Evolutionary conservation across 306 rosid species (phyloP).

Genomic region (Cicer chorassanicum): DNA sequence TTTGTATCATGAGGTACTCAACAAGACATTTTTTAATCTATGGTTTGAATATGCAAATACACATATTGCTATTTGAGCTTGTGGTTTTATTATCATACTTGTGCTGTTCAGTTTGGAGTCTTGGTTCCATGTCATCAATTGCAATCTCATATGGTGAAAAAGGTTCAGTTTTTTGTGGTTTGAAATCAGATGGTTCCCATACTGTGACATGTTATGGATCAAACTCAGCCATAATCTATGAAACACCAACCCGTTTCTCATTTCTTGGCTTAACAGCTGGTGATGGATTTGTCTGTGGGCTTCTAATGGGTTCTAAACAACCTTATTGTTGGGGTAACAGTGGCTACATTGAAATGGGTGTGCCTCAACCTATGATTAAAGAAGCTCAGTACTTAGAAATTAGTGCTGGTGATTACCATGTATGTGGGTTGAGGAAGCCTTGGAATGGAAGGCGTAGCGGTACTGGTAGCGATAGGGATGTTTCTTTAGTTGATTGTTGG

Average conservation of each 20-base stretch:
- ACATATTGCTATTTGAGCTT: conserved; percentile 25
- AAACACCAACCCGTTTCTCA: conserved; percentile 66
- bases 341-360: conserved; percentile 75
- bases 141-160: conserved; percentile 87
- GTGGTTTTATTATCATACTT: conserved; percentile 55
- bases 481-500: conserved; percentile 88
- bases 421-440: conserved; percentile 64
- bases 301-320: conserved; percentile 70
- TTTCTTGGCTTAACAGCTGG: conserved; percentile 83
- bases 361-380: conserved; percentile 79
- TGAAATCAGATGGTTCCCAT: conserved; percentile 86
- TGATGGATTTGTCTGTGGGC: conserved; percentile 92
- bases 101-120: conserved; percentile 59
- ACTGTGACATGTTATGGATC: conserved; percentile 79
- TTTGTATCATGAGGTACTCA: conserved; percentile 34
- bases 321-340: conserved; percentile 98
- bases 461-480: conserved; percentile 1
- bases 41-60: conserved; percentile 44
- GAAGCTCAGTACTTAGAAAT: conserved; percentile 75
- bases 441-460: conserved; percentile 40
- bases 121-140: conserved; percentile 91
- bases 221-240: conserved; percentile 79
- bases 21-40: conserved; percentile 36
- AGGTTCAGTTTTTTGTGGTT: conserved; percentile 80
- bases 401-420: conserved; percentile 93